These are phyloP conservation scores for Coemansia asiatica DNA, from an alignment of 192 early-diverging fungal species.

Conservation along the genomic window DNA sequence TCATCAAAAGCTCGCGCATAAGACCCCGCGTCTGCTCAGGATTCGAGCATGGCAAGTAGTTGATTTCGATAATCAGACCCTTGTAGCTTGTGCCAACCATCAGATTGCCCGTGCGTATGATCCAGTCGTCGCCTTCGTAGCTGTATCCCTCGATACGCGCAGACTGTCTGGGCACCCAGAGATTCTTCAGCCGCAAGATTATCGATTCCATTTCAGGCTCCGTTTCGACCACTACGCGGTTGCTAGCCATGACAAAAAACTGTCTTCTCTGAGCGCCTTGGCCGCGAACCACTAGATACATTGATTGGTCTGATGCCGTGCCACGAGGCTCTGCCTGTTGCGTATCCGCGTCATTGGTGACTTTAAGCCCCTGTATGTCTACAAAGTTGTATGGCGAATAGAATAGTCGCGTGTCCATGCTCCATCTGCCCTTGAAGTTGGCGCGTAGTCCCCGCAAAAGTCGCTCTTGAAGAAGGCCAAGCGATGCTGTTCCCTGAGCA, in stretches of 20 bases:
- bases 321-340: constrained; percentile 15
- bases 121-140: constrained; percentile 53
- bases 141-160: constrained; percentile 53
- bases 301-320: constrained; percentile 47
- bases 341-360: constrained; percentile 3
- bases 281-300: constrained; percentile 48
- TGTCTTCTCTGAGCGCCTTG: constrained; percentile 42
- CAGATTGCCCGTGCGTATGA: constrained; percentile 50
- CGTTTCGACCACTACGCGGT: constrained; percentile 49
- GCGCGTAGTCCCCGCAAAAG: constrained; percentile 49
- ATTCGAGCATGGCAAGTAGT: constrained; percentile 53
- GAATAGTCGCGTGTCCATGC: constrained; percentile 51
- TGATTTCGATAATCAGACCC: constrained; percentile 53
- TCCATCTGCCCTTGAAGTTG: constrained; percentile 47
- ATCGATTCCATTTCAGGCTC: constrained; percentile 55
- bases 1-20: constrained; percentile 50
- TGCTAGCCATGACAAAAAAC: constrained; percentile 52
- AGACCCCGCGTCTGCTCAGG: constrained; percentile 42
- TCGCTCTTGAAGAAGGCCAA: constrained; percentile 47
- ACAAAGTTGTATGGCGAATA: constrained; percentile 46
- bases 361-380: constrained; percentile 36
- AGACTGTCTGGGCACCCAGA: constrained; percentile 49
- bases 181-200: constrained; percentile 45
- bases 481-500: constrained; percentile 51
- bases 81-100: constrained; percentile 56